Percentiles rank a stretch among this genome's conserved stretches.
These are phyloP conservation scores for Pholiota microspora DNA, from an alignment of 768 basidiomycete species.

Conservation along the genomic window DNA sequence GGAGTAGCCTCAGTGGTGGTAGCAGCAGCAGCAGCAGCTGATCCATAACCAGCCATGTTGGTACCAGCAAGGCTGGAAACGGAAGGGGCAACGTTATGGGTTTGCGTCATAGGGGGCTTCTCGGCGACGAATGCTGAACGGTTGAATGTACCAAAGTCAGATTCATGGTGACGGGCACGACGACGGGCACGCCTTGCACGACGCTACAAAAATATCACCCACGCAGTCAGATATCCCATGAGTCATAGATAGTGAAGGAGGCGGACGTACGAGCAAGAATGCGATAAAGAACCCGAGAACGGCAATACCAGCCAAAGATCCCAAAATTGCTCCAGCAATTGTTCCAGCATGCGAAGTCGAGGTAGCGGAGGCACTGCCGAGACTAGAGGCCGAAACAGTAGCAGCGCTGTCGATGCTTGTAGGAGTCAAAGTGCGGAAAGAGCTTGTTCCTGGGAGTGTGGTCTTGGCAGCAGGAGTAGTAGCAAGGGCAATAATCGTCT, in stretches of 20 bases:
- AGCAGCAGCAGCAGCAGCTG: too few relatives aligned
- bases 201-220: background rate
- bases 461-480: constrained; percentile 13
- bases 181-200: constrained; percentile 35
- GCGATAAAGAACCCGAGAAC: constrained; percentile 35
- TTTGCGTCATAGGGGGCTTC: constrained; percentile 24
- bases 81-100: constrained; percentile 27
- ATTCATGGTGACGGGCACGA: constrained; percentile 22
- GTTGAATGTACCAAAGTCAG: constrained; percentile 37
- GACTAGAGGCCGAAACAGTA: constrained; percentile 18
- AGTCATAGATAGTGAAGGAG: background rate
- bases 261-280: constrained; percentile 34
- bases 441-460: constrained; percentile 15
- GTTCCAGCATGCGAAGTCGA: constrained; percentile 36
- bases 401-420: constrained; percentile 14
- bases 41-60: constrained; percentile 35
- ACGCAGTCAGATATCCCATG: too few relatives aligned
- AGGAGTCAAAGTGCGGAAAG: constrained; percentile 16
- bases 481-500: background rate
- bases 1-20: constrained; percentile 8
- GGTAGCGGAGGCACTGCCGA: constrained; percentile 11
- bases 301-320: constrained; percentile 32
- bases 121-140: constrained; percentile 24
- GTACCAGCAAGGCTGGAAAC: constrained; percentile 25
- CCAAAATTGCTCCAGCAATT: constrained; percentile 41